These are phyloP conservation scores for Rhodomyrtus psidioides DNA, from an alignment of 441 rosid species.

Conservation along the genomic window DNA sequence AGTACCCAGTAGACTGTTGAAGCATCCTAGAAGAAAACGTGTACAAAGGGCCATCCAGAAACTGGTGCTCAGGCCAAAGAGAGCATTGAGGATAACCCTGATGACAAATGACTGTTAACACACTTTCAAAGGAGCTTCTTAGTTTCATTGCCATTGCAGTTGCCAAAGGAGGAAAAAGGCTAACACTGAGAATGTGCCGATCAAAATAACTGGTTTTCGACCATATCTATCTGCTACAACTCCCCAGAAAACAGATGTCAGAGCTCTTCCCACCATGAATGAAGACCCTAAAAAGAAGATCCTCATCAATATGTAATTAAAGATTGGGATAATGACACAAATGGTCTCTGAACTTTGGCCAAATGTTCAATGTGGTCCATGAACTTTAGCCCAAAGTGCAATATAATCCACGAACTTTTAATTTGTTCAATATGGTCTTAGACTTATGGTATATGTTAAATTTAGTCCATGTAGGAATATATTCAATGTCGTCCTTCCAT, in stretches of 20 bases:
- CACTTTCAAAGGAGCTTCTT: neutral
- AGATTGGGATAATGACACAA: too few relatives aligned
- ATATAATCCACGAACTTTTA: too few relatives aligned
- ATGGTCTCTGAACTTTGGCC: too few relatives aligned
- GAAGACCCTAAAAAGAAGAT: slow-evolving; percentile 9
- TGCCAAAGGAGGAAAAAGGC: neutral
- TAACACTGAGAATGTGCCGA: slow-evolving; percentile 15
- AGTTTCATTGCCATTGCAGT: neutral
- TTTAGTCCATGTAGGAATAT: too few relatives aligned
- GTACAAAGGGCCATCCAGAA: slow-evolving; percentile 1
- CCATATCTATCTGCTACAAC: slow-evolving; percentile 14
- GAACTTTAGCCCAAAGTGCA: too few relatives aligned
- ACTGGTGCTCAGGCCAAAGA: neutral
- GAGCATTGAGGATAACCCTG: neutral
- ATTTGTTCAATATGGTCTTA: too few relatives aligned
- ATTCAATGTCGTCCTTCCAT: too few relatives aligned
- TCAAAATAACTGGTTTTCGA: slow-evolving; percentile 7
- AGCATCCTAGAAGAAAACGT: slow-evolving; percentile 1
- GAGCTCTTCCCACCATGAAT: slow-evolving; percentile 16
- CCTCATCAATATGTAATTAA: neutral
- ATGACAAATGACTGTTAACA: neutral
- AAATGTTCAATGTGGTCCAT: too few relatives aligned
- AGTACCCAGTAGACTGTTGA: neutral
- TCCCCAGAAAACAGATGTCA: slow-evolving; percentile 17
- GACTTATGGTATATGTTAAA: too few relatives aligned